A percentile compares a stretch with the other conserved stretches of the same genome.
phyloP scores from a whole-genome alignment of 441 rosid species.

The Pelargonium australe region DNA sequence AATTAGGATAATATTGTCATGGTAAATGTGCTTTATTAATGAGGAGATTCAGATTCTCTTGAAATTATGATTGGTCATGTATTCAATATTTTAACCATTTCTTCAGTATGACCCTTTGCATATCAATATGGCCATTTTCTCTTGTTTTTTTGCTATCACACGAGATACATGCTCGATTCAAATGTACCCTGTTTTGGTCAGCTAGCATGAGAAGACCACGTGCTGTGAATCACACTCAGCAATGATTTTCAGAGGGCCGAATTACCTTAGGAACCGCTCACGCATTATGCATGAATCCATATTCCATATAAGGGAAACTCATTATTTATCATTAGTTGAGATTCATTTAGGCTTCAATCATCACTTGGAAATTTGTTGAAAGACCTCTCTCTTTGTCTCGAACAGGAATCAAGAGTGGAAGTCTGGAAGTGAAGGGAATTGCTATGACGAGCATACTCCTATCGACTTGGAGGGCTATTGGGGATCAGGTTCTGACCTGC shows the following conservation, averaged over 20 bases:
- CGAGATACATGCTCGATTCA: no score
- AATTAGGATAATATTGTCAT: neutral
- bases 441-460: constrained; percentile 61
- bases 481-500: constrained; percentile 85
- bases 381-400: neutral
- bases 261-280: no score
- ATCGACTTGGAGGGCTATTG: constrained; percentile 57
- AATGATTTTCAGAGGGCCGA: no score
- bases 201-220: no score
- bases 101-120: neutral
- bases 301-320: no score
- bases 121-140: no score
- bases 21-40: neutral
- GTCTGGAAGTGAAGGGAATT: constrained; percentile 69
- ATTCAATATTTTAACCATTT: no score
- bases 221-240: no score
- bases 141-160: no score
- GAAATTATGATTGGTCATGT: neutral
- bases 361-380: neutral
- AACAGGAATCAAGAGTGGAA: constrained; percentile 84
- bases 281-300: no score
- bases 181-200: no score
- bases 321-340: neutral
- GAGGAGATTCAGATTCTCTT: neutral
- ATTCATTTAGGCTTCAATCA: constrained; percentile 1